Conservation (phyloP, 495 filamentous ascomycete genomes). For the Lasiosphaeria miniovina region DNA sequence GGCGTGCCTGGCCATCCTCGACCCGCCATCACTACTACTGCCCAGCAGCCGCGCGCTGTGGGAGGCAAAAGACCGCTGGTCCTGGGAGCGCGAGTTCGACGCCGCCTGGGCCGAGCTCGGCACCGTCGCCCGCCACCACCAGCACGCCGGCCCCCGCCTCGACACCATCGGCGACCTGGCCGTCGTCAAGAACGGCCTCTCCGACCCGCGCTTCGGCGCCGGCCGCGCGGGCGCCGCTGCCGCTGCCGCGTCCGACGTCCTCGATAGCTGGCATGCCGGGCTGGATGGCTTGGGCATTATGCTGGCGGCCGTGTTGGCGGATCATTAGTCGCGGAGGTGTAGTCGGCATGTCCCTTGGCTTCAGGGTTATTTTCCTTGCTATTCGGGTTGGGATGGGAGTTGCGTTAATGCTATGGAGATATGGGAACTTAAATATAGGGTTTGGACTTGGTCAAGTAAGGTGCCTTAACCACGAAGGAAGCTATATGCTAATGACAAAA, state of each 20-base stretch:
- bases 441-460: too few species aligned
- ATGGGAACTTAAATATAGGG: too few species aligned
- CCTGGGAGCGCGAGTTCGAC: constrained; percentile 9
- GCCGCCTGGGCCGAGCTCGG: background rate
- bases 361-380: too few species aligned
- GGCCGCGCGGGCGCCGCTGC: background rate
- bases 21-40: constrained; percentile 9
- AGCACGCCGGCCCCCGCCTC: background rate
- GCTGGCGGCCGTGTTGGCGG: constrained; percentile 10
- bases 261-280: constrained; percentile 12
- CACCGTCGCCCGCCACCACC: background rate
- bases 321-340: too few species aligned
- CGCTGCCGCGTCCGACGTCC: background rate
- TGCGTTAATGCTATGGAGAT: too few species aligned
- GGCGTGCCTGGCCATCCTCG: constrained; percentile 2
- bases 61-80: constrained; percentile 3
- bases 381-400: too few species aligned
- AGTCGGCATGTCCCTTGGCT: too few species aligned
- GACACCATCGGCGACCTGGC: constrained; percentile 13
- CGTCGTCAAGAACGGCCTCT: background rate
- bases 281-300: constrained; percentile 14
- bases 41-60: constrained; percentile 7
- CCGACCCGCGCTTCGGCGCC: too few species aligned
- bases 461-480: too few species aligned
- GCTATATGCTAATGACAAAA: too few species aligned